These are phyloP conservation scores for Glycine tomentella DNA, from an alignment of 306 rosid genomes.

Conservation along the genomic window DNA sequence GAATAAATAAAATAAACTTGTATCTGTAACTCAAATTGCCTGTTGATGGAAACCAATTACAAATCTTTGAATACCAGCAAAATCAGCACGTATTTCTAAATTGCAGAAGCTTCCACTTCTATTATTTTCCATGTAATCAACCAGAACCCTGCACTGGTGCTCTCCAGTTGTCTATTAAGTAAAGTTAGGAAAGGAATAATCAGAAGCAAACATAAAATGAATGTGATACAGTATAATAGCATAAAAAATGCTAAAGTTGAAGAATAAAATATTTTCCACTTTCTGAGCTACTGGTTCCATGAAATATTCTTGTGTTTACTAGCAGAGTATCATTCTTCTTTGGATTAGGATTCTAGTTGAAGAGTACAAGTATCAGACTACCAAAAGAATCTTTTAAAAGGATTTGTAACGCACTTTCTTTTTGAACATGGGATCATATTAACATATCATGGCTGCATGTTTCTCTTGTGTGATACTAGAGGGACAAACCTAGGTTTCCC, in stretches of 20 bases:
- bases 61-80: slow-evolving; percentile 78
- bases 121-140: slow-evolving; percentile 65
- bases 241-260: slow-evolving; percentile 8
- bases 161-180: slow-evolving; percentile 83
- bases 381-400: neutral
- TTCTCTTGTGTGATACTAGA: slow-evolving; percentile 2
- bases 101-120: slow-evolving; percentile 60
- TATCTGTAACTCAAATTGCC: slow-evolving; percentile 34
- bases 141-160: slow-evolving; percentile 74
- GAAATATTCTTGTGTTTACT: neutral
- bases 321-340: neutral
- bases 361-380: neutral
- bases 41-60: slow-evolving; percentile 68
- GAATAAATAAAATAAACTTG: neutral
- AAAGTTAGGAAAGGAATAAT: slow-evolving; percentile 39
- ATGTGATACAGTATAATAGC: neutral
- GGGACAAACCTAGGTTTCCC: neutral
- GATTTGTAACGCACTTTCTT: neutral
- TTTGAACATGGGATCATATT: no score
- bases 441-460: neutral
- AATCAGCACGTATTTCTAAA: slow-evolving; percentile 67
- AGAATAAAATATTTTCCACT: slow-evolving; percentile 9
- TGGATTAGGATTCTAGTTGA: slow-evolving; percentile 19
- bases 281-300: neutral
- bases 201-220: slow-evolving; percentile 33